Evolutionary conservation across 345 rosid genomes (phyloP).

Genomic region (Euphorbia peplus): DNA sequence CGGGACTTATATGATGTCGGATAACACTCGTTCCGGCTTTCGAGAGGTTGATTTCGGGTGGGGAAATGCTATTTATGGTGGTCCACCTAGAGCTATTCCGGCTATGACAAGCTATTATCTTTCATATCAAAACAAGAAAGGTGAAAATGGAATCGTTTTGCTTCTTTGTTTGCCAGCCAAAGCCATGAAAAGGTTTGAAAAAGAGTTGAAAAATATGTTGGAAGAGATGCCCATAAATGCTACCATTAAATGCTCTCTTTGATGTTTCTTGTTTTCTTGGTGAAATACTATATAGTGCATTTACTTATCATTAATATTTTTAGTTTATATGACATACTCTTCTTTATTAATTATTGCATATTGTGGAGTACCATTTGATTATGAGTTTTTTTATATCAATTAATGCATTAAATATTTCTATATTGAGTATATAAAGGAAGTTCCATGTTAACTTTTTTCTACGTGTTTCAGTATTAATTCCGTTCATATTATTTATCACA

Average conservation of each 20-base stretch:
- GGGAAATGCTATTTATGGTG: constrained; percentile 24
- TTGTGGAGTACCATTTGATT: too few species aligned
- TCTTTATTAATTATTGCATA: too few species aligned
- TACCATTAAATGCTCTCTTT: background rate
- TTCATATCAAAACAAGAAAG: background rate
- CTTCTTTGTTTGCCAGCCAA: constrained; percentile 12
- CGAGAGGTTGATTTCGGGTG: constrained; percentile 27
- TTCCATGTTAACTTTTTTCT: too few species aligned
- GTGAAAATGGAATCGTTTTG: constrained; percentile 18
- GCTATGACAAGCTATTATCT: background rate
- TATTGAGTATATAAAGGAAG: too few species aligned
- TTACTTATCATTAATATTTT: too few species aligned
- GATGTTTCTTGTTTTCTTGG: background rate
- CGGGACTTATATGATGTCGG: background rate
- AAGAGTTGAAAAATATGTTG: constrained; percentile 7
- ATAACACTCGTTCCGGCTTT: background rate
- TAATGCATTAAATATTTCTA: too few species aligned
- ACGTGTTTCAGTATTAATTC: too few species aligned
- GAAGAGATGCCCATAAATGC: background rate
- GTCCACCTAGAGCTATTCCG: constrained; percentile 2
- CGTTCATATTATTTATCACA: too few species aligned
- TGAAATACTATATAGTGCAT: background rate
- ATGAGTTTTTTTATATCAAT: too few species aligned
- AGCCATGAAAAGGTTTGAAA: constrained; percentile 13
- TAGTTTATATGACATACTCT: too few species aligned